Percentiles rank a stretch among this genome's conserved stretches.
Evolutionary conservation across 1,284 basidiomycete genomes (phyloP).

Genomic region (Tremellales sp.): DNA sequence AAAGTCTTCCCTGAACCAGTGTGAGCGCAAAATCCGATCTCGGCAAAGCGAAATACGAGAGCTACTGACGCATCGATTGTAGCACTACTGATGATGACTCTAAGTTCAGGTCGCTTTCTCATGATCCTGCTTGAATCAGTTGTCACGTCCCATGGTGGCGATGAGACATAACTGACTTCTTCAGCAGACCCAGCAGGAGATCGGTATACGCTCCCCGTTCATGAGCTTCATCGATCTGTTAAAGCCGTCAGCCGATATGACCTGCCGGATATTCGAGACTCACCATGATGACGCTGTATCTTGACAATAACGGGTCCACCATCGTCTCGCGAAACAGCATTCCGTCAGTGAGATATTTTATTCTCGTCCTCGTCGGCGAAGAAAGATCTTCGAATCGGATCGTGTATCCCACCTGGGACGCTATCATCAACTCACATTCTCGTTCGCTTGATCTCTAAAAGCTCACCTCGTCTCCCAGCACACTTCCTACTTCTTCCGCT

Average conservation of each 20-base stretch:
- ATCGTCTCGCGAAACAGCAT: slow-evolving; percentile 95
- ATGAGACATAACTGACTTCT: slow-evolving; percentile 60
- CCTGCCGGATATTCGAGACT: slow-evolving; percentile 25
- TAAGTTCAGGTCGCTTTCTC: slow-evolving; percentile 77
- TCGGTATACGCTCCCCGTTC: slow-evolving; percentile 94
- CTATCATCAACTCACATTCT: neutral
- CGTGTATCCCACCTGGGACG: slow-evolving; percentile 83
- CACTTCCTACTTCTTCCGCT: slow-evolving; percentile 78
- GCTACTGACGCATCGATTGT: slow-evolving; percentile 73
- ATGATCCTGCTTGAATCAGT: slow-evolving; percentile 62
- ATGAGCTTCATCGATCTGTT: slow-evolving; percentile 92
- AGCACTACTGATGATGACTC: slow-evolving; percentile 89
- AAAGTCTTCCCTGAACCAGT: slow-evolving; percentile 58
- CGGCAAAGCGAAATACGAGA: too few relatives aligned
- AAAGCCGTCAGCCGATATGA: neutral
- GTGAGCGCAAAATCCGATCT: too few relatives aligned
- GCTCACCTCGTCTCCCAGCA: slow-evolving; percentile 83
- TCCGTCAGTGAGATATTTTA: slow-evolving; percentile 96
- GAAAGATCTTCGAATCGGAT: slow-evolving; percentile 96
- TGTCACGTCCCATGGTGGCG: neutral
- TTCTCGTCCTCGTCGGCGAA: slow-evolving; percentile 72
- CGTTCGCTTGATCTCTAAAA: neutral
- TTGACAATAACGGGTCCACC: slow-evolving; percentile 78
- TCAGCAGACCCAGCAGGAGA: slow-evolving; percentile 82
- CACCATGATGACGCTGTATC: slow-evolving; percentile 94